These are phyloP conservation scores for barrel medic (Medicago truncatula) DNA, from an alignment of 306 rosid species.

Conservation along the genomic window MtrunA17r5.0-ANR NC_053045.1:11109001-11109500, in stretches of 20 bases:
- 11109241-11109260: background rate
- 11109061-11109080: background rate
- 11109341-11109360: background rate
- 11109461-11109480: constrained; percentile 94
- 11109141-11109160: background rate
- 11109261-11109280: background rate
- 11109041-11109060: background rate
- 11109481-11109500: constrained; percentile 66
- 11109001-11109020: background rate
- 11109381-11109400: constrained; percentile 91
- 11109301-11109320: too few species aligned
- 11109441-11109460: constrained; percentile 69
- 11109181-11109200: background rate
- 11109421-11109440: constrained; percentile 73
- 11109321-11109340: background rate
- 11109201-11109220: background rate
- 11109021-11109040: background rate
- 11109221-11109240: background rate
- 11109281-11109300: background rate
- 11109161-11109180: background rate
- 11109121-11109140: background rate
- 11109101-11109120: too few species aligned
- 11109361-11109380: constrained; percentile 41
- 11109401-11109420: constrained; percentile 83
- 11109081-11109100: background rate